phyloP scores from a whole-genome alignment of 805 yeast species.

The Wickerhamiella parazyma region DNA sequence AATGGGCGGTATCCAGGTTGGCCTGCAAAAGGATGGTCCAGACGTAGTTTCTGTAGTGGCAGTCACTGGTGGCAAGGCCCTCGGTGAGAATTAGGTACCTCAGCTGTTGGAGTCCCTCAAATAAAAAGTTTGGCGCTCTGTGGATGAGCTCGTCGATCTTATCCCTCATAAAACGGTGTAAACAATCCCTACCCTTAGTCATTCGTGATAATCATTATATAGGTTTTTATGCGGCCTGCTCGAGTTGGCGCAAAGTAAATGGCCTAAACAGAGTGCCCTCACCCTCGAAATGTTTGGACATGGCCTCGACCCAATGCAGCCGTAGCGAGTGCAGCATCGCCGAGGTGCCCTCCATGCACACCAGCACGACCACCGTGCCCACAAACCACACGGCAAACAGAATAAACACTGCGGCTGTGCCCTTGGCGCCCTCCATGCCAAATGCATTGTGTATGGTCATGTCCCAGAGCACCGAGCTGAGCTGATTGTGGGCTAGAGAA shows the following conservation, averaged over 20 bases:
- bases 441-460: constrained; percentile 87
- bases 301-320: constrained; percentile 98
- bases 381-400: constrained; percentile 93
- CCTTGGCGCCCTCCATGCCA: constrained; percentile 46
- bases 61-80: constrained; percentile 30
- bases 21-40: constrained; percentile 69
- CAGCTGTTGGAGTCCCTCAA: constrained; percentile 39
- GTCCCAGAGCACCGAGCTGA: constrained; percentile 84
- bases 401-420: constrained; percentile 57
- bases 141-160: constrained; percentile 36
- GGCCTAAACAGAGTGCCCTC: constrained; percentile 88
- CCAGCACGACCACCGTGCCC: constrained; percentile 80
- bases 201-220: not conserved
- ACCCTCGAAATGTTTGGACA: constrained; percentile 97
- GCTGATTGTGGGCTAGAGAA: constrained; percentile 91
- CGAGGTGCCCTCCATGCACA: constrained; percentile 95
- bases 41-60: constrained; percentile 59
- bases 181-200: not conserved
- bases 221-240: not conserved
- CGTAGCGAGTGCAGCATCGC: constrained; percentile 97
- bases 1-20: constrained; percentile 43
- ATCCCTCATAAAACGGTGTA: constrained; percentile 23
- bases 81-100: constrained; percentile 39
- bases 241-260: constrained; percentile 49
- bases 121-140: constrained; percentile 30